Evolutionary conservation across 495 filamentous ascomycete genomes (phyloP).

Genomic region (Podospora sp.): DNA sequence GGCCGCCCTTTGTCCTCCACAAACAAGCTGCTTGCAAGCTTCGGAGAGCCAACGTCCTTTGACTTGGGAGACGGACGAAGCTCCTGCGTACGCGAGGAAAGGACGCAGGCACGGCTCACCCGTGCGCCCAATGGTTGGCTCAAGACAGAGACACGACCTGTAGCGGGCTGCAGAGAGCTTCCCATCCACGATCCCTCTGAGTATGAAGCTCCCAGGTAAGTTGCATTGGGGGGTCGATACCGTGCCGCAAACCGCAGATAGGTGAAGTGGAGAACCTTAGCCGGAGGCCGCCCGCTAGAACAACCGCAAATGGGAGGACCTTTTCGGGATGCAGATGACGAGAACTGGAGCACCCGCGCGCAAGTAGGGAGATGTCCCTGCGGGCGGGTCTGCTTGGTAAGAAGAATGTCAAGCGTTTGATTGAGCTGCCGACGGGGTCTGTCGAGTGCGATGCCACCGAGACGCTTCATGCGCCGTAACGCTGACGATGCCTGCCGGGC

Average conservation of each 20-base stretch:
- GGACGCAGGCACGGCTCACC: conserved; percentile 8
- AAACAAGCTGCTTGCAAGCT: not conserved
- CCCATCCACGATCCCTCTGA: not conserved
- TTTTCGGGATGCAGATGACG: conserved; percentile 16
- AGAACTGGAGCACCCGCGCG: conserved; percentile 10
- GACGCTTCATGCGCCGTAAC: not conserved
- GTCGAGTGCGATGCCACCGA: not conserved
- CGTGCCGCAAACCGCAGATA: conserved; percentile 3
- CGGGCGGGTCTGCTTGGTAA: not conserved
- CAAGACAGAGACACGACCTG: not conserved
- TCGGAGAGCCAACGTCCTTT: too few species aligned
- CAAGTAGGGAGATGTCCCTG: not conserved
- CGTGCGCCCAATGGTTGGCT: conserved; percentile 3
- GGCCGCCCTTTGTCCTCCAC: not conserved
- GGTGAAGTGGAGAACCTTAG: conserved; percentile 15
- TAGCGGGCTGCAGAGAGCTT: conserved; percentile 6
- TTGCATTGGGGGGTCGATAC: not conserved
- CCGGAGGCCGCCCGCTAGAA: conserved; percentile 19
- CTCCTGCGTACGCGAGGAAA: not conserved
- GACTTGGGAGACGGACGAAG: too few species aligned
- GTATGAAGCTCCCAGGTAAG: conserved; percentile 2
- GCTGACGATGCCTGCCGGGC: not conserved
- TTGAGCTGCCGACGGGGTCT: not conserved
- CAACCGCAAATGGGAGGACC: conserved; percentile 9
- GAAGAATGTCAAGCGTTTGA: not conserved